Conservation (phyloP, 306 rosid species). For the Cicer bijugum region DNA sequence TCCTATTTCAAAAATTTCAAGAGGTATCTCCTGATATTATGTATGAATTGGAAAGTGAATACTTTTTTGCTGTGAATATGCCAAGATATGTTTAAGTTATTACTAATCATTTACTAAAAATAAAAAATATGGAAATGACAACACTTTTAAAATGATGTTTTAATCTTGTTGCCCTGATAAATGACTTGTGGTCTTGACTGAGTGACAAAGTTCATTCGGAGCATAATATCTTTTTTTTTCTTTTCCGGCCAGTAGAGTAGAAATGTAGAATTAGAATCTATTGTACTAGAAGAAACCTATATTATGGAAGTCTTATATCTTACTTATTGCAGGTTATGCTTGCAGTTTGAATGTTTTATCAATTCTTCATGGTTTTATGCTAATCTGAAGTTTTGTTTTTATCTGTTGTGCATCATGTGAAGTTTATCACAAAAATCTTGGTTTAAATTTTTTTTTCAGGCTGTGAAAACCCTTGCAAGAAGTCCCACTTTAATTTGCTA, state of each 20-base stretch:
- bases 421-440: slow-evolving; percentile 17
- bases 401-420: slow-evolving; percentile 13
- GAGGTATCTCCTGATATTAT: slow-evolving; percentile 58
- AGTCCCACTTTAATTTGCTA: slow-evolving; percentile 67
- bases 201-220: slow-evolving; percentile 6
- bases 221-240: background rate
- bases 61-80: background rate
- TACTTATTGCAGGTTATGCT: slow-evolving; percentile 18
- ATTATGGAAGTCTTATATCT: slow-evolving; percentile 10
- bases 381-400: background rate
- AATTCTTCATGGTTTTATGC: slow-evolving; percentile 6
- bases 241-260: background rate
- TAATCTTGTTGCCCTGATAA: background rate
- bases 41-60: background rate
- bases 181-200: slow-evolving; percentile 3
- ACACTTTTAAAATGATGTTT: background rate
- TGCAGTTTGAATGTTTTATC: background rate
- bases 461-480: slow-evolving; percentile 71
- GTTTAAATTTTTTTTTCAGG: slow-evolving; percentile 51
- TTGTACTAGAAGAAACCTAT: background rate
- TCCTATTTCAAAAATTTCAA: slow-evolving; percentile 82
- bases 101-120: background rate
- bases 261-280: background rate
- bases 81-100: slow-evolving; percentile 15
- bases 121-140: background rate